phyloP scores from a whole-genome alignment of 306 rosid genomes.

The Vigna nakashimae region DNA sequence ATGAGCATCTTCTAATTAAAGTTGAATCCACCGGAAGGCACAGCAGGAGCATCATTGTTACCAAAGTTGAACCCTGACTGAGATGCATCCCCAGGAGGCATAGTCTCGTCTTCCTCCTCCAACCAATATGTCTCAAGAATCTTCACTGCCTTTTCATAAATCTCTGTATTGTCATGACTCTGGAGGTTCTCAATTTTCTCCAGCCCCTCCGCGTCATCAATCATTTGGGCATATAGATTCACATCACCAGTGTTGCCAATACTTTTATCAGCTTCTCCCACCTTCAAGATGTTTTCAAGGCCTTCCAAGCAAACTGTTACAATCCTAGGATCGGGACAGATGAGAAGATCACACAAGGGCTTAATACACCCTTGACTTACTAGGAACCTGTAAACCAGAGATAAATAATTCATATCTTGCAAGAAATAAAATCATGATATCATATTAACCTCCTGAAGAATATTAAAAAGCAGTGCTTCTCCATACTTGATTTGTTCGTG shows the following conservation, averaged over 20 bases:
- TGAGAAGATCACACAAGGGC: slow-evolving; percentile 59
- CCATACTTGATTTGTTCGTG: slow-evolving; percentile 88
- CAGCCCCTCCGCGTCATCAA: slow-evolving; percentile 94
- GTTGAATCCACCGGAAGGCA: slow-evolving; percentile 94
- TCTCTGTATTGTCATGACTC: slow-evolving; percentile 93
- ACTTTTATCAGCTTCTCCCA: slow-evolving; percentile 91
- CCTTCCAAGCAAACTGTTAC: slow-evolving; percentile 97
- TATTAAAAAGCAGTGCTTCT: not conserved
- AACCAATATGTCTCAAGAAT: slow-evolving; percentile 95
- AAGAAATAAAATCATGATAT: not conserved
- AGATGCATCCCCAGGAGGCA: slow-evolving; percentile 86
- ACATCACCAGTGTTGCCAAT: slow-evolving; percentile 65
- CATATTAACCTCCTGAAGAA: not conserved
- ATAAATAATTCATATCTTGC: slow-evolving; percentile 34
- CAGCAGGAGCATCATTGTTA: slow-evolving; percentile 59
- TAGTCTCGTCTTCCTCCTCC: slow-evolving; percentile 96
- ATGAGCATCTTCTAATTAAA: slow-evolving; percentile 70
- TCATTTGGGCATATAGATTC: slow-evolving; percentile 77
- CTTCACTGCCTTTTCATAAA: slow-evolving; percentile 95
- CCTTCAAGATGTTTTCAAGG: slow-evolving; percentile 95
- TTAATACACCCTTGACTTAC: slow-evolving; percentile 60
- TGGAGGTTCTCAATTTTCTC: slow-evolving; percentile 93
- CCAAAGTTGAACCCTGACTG: slow-evolving; percentile 81
- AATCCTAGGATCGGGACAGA: slow-evolving; percentile 93
- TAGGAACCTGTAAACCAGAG: slow-evolving; percentile 43